A percentile compares a stretch with the other conserved stretches of the same genome.
phyloP scores from a whole-genome alignment of 371 early-diverging fungal species.

The Synchytrium microbalum region DNA sequence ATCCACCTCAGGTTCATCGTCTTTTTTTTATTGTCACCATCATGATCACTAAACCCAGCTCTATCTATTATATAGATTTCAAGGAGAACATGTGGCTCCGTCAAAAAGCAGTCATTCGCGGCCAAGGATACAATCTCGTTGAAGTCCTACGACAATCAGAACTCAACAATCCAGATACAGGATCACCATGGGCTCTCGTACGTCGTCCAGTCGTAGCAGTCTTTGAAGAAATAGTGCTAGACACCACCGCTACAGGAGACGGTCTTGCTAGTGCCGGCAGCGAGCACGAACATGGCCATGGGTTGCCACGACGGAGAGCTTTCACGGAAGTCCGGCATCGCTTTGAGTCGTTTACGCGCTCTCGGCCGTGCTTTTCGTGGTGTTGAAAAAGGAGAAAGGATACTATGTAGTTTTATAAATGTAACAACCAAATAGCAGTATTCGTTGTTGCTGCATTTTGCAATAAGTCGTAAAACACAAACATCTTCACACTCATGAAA shows the following conservation, averaged over 20 bases:
- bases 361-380: constrained; percentile 16
- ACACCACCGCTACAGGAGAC: constrained; percentile 4
- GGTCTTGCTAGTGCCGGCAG: constrained; percentile 8
- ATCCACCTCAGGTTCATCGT: too few relatives aligned
- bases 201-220: constrained; percentile 36
- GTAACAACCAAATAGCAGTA: too few relatives aligned
- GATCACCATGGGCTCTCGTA: constrained; percentile 35
- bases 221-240: constrained; percentile 28
- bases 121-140: constrained; percentile 77
- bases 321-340: constrained; percentile 28
- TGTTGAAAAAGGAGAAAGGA: neutral
- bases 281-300: constrained; percentile 18
- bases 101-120: constrained; percentile 77
- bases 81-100: constrained; percentile 69
- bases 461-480: too few relatives aligned
- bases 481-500: too few relatives aligned
- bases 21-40: neutral
- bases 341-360: constrained; percentile 34
- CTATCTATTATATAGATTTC: constrained; percentile 42
- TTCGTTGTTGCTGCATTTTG: too few relatives aligned
- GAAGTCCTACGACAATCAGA: constrained; percentile 46
- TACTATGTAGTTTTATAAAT: too few relatives aligned
- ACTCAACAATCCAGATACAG: constrained; percentile 16
- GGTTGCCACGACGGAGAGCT: constrained; percentile 10
- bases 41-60: neutral